Evolutionary conservation across 208 protist genomes (phyloP).

Genomic region (Wallacemonas sp.): DNA sequence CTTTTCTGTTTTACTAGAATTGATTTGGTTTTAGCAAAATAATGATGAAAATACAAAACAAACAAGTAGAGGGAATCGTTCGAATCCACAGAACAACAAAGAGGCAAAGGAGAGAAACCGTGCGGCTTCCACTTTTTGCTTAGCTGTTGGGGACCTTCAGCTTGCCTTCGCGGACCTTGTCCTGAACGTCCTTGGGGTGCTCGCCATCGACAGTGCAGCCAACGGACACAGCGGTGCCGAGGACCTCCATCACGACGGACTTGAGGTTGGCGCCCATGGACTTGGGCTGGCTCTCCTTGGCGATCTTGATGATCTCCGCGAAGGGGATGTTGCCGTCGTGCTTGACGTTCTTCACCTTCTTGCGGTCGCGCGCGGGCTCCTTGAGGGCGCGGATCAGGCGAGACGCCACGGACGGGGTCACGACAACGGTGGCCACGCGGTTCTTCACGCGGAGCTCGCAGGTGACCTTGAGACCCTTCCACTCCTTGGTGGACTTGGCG

Average conservation of each 20-base stretch:
- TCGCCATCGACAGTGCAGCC: conserved; percentile 98
- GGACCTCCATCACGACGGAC: conserved; percentile 98
- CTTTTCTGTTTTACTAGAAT: not conserved
- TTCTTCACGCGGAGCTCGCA: conserved; percentile 99
- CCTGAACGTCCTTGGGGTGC: conserved; percentile 92
- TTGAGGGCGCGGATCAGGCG: conserved; percentile 99
- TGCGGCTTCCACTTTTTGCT: not conserved
- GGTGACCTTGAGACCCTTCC: conserved; percentile 99
- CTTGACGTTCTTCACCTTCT: conserved; percentile 99
- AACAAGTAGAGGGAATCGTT: conserved; percentile 51
- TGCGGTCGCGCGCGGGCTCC: conserved; percentile 98
- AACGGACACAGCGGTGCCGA: conserved; percentile 97
- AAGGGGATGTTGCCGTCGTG: conserved; percentile 98
- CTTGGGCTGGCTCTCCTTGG: conserved; percentile 92
- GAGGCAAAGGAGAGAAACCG: not conserved
- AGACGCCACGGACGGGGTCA: conserved; percentile 97
- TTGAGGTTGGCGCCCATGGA: conserved; percentile 95
- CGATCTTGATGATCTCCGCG: conserved; percentile 97
- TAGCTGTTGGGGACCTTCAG: conserved; percentile 80
- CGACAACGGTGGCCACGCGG: conserved; percentile 95
- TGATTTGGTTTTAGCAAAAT: conserved; percentile 22
- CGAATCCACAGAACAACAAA: conserved; percentile 8
- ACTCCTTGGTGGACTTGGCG: conserved; percentile 98
- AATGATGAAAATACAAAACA: conserved; percentile 42
- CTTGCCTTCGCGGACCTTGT: conserved; percentile 93